These are phyloP conservation scores for Gossypium ekmanianum DNA, from an alignment of 345 rosid genomes.

Conservation along the genomic window DNA sequence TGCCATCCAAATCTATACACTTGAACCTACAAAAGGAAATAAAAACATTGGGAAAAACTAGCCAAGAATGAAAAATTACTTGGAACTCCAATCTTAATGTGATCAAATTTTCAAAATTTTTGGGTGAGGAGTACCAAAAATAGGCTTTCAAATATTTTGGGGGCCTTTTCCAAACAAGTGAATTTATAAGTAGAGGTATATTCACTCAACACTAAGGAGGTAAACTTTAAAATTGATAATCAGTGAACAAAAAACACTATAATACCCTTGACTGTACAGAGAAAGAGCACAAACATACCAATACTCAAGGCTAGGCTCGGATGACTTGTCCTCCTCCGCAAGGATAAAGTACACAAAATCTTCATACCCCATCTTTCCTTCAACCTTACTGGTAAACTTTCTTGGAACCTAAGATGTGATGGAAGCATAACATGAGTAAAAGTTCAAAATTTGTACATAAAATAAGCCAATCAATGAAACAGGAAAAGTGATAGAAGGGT, in stretches of 20 bases:
- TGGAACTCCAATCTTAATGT: background rate
- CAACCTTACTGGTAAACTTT: constrained; percentile 77
- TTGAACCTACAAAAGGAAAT: constrained; percentile 60
- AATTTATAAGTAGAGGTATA: background rate
- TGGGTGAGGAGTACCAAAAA: background rate
- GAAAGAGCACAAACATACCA: constrained; percentile 42
- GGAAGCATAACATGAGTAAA: constrained; percentile 1
- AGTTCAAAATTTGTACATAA: constrained; percentile 6
- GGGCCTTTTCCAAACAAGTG: background rate
- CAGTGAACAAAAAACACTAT: background rate
- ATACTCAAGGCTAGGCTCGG: constrained; percentile 93
- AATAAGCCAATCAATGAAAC: background rate
- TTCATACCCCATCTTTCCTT: constrained; percentile 96
- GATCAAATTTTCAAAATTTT: background rate
- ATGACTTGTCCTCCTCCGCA: constrained; percentile 95
- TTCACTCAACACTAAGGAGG: background rate
- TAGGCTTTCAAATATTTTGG: background rate
- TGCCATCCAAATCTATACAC: constrained; percentile 95
- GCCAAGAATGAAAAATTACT: background rate
- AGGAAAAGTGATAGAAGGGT: background rate
- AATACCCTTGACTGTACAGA: background rate
- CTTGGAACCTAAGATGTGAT: constrained; percentile 55
- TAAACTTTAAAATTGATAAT: background rate
- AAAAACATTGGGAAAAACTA: background rate
- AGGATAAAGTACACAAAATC: constrained; percentile 93